phyloP scores from a whole-genome alignment of 768 basidiomycete genomes.

The Panellus pusillus region DNA sequence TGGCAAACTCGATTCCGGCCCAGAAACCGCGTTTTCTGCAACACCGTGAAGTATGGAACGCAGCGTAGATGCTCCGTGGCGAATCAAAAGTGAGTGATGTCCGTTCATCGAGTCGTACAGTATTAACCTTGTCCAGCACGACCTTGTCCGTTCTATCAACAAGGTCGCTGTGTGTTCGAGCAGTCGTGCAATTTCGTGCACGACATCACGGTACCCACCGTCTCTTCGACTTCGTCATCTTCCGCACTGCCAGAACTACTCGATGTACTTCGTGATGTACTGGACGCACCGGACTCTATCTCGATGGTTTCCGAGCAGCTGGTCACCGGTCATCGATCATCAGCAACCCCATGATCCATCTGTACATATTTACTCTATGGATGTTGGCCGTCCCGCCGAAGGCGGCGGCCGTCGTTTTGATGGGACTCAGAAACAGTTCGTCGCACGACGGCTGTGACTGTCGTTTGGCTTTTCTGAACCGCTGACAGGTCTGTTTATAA shows the following conservation, averaged over 20 bases:
- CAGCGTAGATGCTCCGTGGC: slow-evolving; percentile 64
- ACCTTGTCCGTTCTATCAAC: slow-evolving; percentile 82
- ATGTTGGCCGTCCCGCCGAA: too few species aligned
- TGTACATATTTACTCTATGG: too few species aligned
- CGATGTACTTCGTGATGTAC: slow-evolving; percentile 19
- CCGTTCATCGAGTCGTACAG: slow-evolving; percentile 1
- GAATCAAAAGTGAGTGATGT: slow-evolving; percentile 61
- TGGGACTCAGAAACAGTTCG: too few species aligned
- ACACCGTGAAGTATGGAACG: slow-evolving; percentile 3
- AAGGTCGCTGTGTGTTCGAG: slow-evolving; percentile 75
- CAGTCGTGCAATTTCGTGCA: slow-evolving; percentile 82
- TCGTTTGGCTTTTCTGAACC: too few species aligned
- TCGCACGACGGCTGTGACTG: too few species aligned
- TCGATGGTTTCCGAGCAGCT: slow-evolving; percentile 20
- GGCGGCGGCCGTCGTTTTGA: too few species aligned
- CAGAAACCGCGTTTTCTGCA: too few species aligned
- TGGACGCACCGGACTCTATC: slow-evolving; percentile 14
- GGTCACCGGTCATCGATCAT: too few species aligned
- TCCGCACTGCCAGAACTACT: slow-evolving; percentile 18
- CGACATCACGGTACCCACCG: slow-evolving; percentile 31
- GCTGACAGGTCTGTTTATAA: too few species aligned
- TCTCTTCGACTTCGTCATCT: slow-evolving; percentile 21
- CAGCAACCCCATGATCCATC: neutral
- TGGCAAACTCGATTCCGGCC: neutral
- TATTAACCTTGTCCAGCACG: slow-evolving; percentile 49